A percentile compares a stretch with the other conserved stretches of the same genome.
Conservation (phyloP, 805 yeast genomes). For the Starmerella riodocensis region DNA sequence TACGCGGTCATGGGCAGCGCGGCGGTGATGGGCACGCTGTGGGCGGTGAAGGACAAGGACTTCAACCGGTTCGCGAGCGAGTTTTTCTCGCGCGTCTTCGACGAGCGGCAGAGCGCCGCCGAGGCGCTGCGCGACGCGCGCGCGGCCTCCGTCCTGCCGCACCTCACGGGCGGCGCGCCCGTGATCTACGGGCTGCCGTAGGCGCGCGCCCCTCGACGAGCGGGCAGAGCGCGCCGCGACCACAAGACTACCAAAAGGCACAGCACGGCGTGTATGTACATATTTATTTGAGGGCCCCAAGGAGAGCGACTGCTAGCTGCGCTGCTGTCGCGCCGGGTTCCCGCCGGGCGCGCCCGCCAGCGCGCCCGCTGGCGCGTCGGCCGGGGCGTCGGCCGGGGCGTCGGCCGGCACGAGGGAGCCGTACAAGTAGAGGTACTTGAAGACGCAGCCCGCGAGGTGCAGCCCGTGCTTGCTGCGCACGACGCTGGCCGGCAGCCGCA, state of each 20-base stretch:
- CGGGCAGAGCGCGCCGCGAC: no score
- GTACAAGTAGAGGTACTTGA: conserved; percentile 9
- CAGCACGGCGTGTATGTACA: no score
- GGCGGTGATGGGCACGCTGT: conserved; percentile 67
- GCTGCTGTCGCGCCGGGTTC: no score
- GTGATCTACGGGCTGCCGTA: conserved; percentile 87
- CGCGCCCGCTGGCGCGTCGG: no score
- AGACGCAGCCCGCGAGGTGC: conserved; percentile 12
- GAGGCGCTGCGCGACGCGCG: conserved; percentile 53
- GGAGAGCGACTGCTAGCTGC: no score
- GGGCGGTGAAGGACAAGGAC: conserved; percentile 97
- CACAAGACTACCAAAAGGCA: no score
- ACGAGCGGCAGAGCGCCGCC: conserved; percentile 21
- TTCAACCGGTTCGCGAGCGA: conserved; percentile 63
- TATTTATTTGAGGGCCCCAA: neutral
- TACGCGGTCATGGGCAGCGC: conserved; percentile 75
- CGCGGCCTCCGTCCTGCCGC: conserved; percentile 51
- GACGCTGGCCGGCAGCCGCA: conserved; percentile 8
- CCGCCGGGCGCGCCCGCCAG: no score
- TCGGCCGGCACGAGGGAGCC: no score
- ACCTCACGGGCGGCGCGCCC: conserved; percentile 86
- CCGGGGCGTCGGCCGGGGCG: no score
- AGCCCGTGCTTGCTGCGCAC: conserved; percentile 6
- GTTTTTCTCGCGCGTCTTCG: conserved; percentile 34
- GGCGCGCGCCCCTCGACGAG: no score